Conservation (phyloP, 176 grass and related monocot genomes). For the Alloteropsis semialata region DNA sequence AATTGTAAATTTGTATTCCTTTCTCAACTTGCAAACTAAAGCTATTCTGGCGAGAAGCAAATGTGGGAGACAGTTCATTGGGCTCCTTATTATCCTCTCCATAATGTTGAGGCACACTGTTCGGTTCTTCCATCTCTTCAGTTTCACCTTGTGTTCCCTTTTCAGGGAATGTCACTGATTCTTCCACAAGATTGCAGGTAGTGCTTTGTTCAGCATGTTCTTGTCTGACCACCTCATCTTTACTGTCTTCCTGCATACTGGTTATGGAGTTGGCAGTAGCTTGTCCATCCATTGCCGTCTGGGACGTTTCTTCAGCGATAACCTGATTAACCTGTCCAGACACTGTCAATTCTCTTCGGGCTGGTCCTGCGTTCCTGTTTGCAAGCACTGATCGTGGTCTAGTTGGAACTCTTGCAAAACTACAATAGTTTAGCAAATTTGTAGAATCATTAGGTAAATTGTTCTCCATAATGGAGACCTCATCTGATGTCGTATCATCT, state of each 20-base stretch:
- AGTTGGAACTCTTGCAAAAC: constrained; percentile 58
- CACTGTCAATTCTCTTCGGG: constrained; percentile 25
- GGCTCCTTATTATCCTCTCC: constrained; percentile 42
- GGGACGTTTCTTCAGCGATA: constrained; percentile 29
- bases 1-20: constrained; percentile 42
- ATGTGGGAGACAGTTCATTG: constrained; percentile 22
- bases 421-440: constrained; percentile 54
- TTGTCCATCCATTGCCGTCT: constrained; percentile 33
- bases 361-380: constrained; percentile 40
- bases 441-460: constrained; percentile 19
- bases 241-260: constrained; percentile 28
- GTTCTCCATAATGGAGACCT: constrained; percentile 25
- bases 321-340: constrained; percentile 33
- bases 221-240: constrained; percentile 30
- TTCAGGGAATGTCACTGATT: constrained; percentile 32
- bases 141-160: constrained; percentile 35
- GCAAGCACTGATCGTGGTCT: constrained; percentile 53
- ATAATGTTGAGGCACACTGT: constrained; percentile 32
- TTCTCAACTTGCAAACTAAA: constrained; percentile 32
- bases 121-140: constrained; percentile 24
- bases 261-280: constrained; percentile 26
- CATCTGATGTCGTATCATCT: constrained; percentile 20
- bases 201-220: constrained; percentile 23
- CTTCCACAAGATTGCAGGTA: constrained; percentile 35
- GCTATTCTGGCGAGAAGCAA: constrained; percentile 31